Evolutionary conservation across 345 rosid species (phyloP).

Genomic region (Ceriops zippeliana): DNA sequence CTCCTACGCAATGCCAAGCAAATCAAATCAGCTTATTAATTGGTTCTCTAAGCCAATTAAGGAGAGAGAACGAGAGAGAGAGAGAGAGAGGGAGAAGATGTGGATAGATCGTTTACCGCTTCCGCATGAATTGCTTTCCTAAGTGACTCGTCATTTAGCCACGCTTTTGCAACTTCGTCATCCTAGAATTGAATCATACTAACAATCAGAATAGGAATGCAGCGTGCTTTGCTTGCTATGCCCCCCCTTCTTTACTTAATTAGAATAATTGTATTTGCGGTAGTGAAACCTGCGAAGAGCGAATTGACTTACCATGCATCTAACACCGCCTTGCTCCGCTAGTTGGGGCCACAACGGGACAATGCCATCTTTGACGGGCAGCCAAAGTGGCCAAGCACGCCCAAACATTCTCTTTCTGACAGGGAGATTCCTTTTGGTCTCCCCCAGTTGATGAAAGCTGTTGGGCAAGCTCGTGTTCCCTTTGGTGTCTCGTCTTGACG

Average conservation of each 20-base stretch:
- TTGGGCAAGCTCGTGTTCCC: slow-evolving; percentile 27
- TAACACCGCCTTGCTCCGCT: slow-evolving; percentile 5
- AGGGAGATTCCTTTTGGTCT: slow-evolving; percentile 27
- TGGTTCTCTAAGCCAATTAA: neutral
- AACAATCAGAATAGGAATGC: neutral
- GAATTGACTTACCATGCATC: slow-evolving; percentile 36
- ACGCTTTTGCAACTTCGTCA: slow-evolving; percentile 39
- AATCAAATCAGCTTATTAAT: neutral
- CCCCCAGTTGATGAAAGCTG: slow-evolving; percentile 40
- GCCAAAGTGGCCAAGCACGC: slow-evolving; percentile 44
- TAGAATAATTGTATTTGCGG: neutral
- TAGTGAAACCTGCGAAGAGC: neutral
- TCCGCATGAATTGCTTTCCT: slow-evolving; percentile 51
- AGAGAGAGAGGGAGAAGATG: neutral
- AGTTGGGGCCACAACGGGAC: slow-evolving; percentile 37
- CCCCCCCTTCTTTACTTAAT: neutral
- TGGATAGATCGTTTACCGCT: slow-evolving; percentile 19
- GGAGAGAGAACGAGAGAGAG: neutral
- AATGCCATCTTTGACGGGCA: slow-evolving; percentile 21
- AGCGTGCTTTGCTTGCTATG: no score
- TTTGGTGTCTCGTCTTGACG: neutral
- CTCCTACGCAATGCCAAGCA: slow-evolving; percentile 8
- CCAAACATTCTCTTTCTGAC: slow-evolving; percentile 46
- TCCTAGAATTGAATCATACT: slow-evolving; percentile 10
- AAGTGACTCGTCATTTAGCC: slow-evolving; percentile 47